Base-by-base conservation (phyloP, 2,329 filamentous ascomycete genomes). In the Fusarium armeniacum region DNA sequence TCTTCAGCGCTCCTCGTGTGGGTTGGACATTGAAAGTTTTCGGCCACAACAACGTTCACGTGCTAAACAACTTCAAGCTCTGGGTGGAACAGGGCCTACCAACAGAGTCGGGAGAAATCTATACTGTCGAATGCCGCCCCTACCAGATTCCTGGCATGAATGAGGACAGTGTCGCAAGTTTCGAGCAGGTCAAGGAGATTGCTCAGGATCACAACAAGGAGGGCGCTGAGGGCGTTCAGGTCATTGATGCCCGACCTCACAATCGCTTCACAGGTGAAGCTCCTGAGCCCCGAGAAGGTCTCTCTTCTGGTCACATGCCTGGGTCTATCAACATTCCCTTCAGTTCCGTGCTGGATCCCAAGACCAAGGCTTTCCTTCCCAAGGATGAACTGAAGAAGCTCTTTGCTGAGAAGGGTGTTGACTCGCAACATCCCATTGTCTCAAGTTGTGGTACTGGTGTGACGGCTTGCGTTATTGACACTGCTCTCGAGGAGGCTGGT, bases 21-120 rank as follows among this genome's bases (percentile, higher is more conserved):
- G 95, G 90, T 60, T 99, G 96, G 96, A 99, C 95, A 3, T 84
- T 99, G 70, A 89, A 89, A 75, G 89, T 93, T 35, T 98, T 98
- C 79, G 96, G 96, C 2, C 96, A 99, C 78, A 84, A 89, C 45
- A 91, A 89, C 69, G 95, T 99, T 16, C 94, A 98, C 79, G 82
- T 99, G 20, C 83, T 99, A 58, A 97, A 99, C 83, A 99, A 99
- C 82, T 99, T 98, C 83, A 92, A 91, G 79, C 81, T 92, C n/a
- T 99, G 94, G 93, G 90, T 95, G 3, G 91, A 95, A 35, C 86
- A 97, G 76, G 93, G 92, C 2, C 87, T 90, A 70, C 92, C 94
- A 0, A 91, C 90, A 1, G 94, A 97, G 82, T 89, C 89, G n/a
- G 94, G 95, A 53, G 83, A 92, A 78, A 81, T 92, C 54, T 90